Conservation (phyloP, 345 rosid genomes). For the Rubroshorea leprosula region DNA sequence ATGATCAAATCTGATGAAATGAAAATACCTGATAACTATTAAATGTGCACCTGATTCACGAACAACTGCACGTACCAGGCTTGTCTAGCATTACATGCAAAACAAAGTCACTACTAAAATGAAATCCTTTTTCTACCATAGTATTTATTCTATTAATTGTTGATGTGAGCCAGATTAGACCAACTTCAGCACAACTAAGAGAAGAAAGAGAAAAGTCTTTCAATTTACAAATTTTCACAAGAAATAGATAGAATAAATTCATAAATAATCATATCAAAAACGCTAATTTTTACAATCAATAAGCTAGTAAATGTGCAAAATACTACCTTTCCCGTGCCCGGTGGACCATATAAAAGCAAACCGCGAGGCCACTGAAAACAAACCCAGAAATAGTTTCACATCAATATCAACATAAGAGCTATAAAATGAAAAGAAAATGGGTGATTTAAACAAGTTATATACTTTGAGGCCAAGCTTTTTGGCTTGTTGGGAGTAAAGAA, state of each 20-base stretch:
- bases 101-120: constrained; percentile 2
- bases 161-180: background rate
- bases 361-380: constrained; percentile 76
- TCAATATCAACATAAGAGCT: background rate
- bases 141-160: background rate
- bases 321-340: constrained; percentile 90
- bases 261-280: no score
- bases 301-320: background rate
- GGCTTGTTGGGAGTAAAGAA: constrained; percentile 64
- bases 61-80: constrained; percentile 89
- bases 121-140: background rate
- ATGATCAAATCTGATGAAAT: background rate
- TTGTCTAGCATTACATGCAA: constrained; percentile 45
- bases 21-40: constrained; percentile 63
- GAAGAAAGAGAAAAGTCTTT: background rate
- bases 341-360: constrained; percentile 83
- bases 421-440: background rate
- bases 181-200: background rate
- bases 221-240: no score
- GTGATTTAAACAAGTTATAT: background rate
- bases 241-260: no score
- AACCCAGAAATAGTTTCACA: constrained; percentile 8
- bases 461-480: constrained; percentile 77
- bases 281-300: no score
- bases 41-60: constrained; percentile 74